These are phyloP conservation scores for Mycena floridula DNA, from an alignment of 768 basidiomycete species.

Conservation along the genomic window DNA sequence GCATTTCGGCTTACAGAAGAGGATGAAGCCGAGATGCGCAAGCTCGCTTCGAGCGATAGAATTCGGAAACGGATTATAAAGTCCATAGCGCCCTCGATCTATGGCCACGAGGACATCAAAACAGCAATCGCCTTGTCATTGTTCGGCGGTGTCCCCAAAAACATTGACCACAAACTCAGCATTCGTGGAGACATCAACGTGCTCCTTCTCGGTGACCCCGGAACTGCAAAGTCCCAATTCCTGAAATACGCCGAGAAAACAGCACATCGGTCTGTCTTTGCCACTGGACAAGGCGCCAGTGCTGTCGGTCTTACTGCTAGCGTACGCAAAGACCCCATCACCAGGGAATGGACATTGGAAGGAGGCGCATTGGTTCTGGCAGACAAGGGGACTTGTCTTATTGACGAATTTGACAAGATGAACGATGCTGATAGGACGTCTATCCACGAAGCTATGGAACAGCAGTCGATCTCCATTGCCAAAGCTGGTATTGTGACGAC, in stretches of 20 bases:
- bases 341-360: conserved; percentile 97
- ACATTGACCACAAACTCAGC: conserved; percentile 93
- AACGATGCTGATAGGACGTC: conserved; percentile 97
- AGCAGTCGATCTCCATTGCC: conserved; percentile 97
- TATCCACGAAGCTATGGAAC: conserved; percentile 99
- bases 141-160: conserved; percentile 91
- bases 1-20: conserved; percentile 96
- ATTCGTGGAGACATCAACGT: conserved; percentile 98
- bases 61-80: conserved; percentile 98
- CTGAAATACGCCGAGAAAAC: conserved; percentile 99
- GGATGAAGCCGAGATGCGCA: conserved; percentile 88
- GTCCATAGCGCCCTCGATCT: conserved; percentile 97
- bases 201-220: conserved; percentile 93
- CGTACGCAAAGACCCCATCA: conserved; percentile 97
- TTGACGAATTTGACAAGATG: conserved; percentile 99
- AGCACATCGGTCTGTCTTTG: conserved; percentile 94
- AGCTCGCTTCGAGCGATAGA: conserved; percentile 83
- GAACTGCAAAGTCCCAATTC: conserved; percentile 98
- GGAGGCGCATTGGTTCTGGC: conserved; percentile 98
- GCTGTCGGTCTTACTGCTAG: conserved; percentile 98
- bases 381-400: conserved; percentile 95
- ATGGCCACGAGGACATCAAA: conserved; percentile 99
- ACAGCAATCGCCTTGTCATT: conserved; percentile 93
- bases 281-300: conserved; percentile 96
- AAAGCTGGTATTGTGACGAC: conserved; percentile 99